A percentile compares a stretch with the other conserved stretches of the same genome.
phyloP scores from a whole-genome alignment of 2,329 filamentous ascomycete genomes.

The Thelonectria olida region DNA sequence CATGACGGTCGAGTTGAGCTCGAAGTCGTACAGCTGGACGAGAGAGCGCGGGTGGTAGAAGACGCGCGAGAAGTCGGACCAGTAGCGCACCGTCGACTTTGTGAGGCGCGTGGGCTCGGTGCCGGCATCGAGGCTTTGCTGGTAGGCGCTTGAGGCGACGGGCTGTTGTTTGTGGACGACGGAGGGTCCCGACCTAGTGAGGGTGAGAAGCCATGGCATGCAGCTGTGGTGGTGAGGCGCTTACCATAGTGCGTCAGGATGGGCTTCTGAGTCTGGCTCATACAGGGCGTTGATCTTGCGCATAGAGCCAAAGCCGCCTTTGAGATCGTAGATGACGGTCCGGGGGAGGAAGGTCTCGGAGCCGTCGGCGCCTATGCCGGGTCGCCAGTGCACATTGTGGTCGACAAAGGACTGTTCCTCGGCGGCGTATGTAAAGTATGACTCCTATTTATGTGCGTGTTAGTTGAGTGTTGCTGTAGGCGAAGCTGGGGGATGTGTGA shows the following conservation, averaged over 20 bases:
- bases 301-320: constrained; percentile 90
- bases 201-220: not conserved
- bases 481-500: not conserved
- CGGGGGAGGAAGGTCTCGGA: constrained; percentile 92
- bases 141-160: constrained; percentile 79
- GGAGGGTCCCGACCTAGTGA: constrained; percentile 70
- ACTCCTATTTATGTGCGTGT: constrained; percentile 67
- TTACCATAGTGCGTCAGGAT: constrained; percentile 47
- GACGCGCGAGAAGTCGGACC: constrained; percentile 95
- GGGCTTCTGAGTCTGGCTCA: constrained; percentile 58
- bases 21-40: constrained; percentile 87
- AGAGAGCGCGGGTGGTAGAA: constrained; percentile 91
- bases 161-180: constrained; percentile 73
- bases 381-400: constrained; percentile 82
- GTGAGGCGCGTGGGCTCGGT: constrained; percentile 72
- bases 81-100: constrained; percentile 83
- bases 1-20: constrained; percentile 80
- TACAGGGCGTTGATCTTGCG: constrained; percentile 91
- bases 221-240: not conserved
- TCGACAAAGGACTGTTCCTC: constrained; percentile 46
- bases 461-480: no score
- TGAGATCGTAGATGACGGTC: constrained; percentile 93
- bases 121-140: constrained; percentile 80
- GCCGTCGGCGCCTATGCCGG: constrained; percentile 83
- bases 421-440: constrained; percentile 89